These are phyloP conservation scores for Arabis hirsuta DNA, from an alignment of 345 rosid genomes.

Conservation along the genomic window DNA sequence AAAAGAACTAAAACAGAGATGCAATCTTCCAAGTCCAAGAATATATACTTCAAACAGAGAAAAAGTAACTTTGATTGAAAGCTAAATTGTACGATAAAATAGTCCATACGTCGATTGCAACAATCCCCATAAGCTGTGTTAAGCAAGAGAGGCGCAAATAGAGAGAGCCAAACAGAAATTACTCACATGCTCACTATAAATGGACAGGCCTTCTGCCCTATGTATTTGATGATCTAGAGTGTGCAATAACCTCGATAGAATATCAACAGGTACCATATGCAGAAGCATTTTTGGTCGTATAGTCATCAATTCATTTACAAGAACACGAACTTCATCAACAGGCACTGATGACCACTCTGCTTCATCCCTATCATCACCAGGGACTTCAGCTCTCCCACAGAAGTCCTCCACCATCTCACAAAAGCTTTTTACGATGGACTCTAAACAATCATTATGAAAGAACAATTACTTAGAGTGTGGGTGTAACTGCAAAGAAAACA, in stretches of 20 bases:
- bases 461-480: slow-evolving; percentile 24
- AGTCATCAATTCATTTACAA: slow-evolving; percentile 79
- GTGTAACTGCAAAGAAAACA: slow-evolving; percentile 19
- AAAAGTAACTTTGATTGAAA: background rate
- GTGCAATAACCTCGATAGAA: slow-evolving; percentile 68
- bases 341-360: slow-evolving; percentile 83
- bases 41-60: slow-evolving; percentile 23
- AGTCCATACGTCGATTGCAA: slow-evolving; percentile 20
- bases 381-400: slow-evolving; percentile 79
- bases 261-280: slow-evolving; percentile 85
- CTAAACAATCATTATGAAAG: slow-evolving; percentile 47
- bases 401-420: slow-evolving; percentile 81
- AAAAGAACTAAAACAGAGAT: slow-evolving; percentile 1
- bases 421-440: slow-evolving; percentile 66
- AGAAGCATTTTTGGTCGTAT: slow-evolving; percentile 80
- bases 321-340: slow-evolving; percentile 64
- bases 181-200: slow-evolving; percentile 71
- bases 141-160: slow-evolving; percentile 17
- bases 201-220: slow-evolving; percentile 91
- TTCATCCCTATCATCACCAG: slow-evolving; percentile 84
- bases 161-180: slow-evolving; percentile 40
- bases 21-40: slow-evolving; percentile 28
- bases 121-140: background rate
- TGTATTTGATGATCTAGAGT: slow-evolving; percentile 96
- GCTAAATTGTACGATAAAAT: slow-evolving; percentile 19